Evolutionary conservation across 306 rosid genomes (phyloP).

Genomic region (Abrus precatorius): DNA sequence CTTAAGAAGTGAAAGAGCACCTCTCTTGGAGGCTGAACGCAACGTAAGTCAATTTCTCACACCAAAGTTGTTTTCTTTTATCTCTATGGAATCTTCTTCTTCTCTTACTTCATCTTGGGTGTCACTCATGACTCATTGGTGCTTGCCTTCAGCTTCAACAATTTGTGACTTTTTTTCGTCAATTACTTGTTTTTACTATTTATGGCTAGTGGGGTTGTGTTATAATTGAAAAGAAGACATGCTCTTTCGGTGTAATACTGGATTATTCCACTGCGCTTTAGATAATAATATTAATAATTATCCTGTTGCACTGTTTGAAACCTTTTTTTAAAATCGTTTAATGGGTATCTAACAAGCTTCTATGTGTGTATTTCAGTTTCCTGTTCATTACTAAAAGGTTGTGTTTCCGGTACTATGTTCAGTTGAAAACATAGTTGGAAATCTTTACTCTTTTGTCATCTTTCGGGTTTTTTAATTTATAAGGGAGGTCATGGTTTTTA

Average conservation of each 20-base stretch:
- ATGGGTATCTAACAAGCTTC: neutral
- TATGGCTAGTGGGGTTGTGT: neutral
- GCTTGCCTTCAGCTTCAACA: neutral
- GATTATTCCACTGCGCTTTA: neutral
- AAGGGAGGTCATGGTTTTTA: neutral
- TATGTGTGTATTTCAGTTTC: neutral
- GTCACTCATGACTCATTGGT: neutral
- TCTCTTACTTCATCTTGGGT: neutral
- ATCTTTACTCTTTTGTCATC: neutral
- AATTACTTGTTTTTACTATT: neutral
- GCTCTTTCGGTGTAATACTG: neutral
- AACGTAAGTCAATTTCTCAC: constrained; percentile 44
- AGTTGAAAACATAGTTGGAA: neutral
- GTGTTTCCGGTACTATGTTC: neutral
- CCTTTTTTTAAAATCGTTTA: neutral
- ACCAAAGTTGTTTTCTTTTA: neutral
- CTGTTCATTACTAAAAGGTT: neutral
- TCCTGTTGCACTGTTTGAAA: neutral
- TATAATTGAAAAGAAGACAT: neutral
- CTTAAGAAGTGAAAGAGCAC: constrained; percentile 49
- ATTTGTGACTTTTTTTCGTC: neutral
- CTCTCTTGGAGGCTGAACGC: constrained; percentile 53
- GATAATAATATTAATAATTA: neutral
- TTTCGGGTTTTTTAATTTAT: neutral
- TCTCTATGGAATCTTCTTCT: neutral